These are phyloP conservation scores for Dothistroma pini DNA, from an alignment of 2,329 filamentous ascomycete species.

Conservation along the genomic window DNA sequence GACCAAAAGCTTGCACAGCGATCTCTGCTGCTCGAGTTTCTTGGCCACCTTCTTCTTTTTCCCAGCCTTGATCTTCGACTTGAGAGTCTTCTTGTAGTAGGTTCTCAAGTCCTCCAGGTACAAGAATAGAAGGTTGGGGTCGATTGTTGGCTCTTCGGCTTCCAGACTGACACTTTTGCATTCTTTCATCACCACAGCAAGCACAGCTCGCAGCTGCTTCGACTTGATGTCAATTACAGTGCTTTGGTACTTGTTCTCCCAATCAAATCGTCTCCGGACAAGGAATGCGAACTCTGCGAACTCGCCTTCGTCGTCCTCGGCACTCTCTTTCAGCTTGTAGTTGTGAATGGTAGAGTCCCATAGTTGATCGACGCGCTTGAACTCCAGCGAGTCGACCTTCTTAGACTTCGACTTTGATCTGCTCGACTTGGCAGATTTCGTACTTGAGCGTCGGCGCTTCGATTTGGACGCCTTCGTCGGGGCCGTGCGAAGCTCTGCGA, in stretches of 20 bases:
- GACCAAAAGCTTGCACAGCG: conserved; percentile 68
- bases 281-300: conserved; percentile 82
- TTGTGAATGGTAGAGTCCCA: conserved; percentile 58
- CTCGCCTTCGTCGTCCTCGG: conserved; percentile 61
- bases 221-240: conserved; percentile 82
- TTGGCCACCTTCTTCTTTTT: conserved; percentile 61
- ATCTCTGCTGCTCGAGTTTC: conserved; percentile 55
- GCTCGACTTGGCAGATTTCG: conserved; percentile 17
- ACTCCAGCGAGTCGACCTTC: conserved; percentile 52
- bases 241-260: conserved; percentile 74
- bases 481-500: conserved; percentile 18
- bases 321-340: conserved; percentile 65
- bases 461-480: conserved; percentile 18
- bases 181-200: conserved; percentile 68
- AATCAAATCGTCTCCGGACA: conserved; percentile 76
- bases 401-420: conserved; percentile 20
- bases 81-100: conserved; percentile 60
- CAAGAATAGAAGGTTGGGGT: conserved; percentile 49
- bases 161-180: conserved; percentile 77
- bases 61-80: conserved; percentile 54
- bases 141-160: conserved; percentile 67
- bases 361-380: conserved; percentile 64
- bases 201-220: conserved; percentile 67
- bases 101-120: conserved; percentile 74
- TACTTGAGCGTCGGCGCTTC: conserved; percentile 22